Conservation (phyloP, 2,329 filamentous ascomycete genomes). For the Colletotrichum higginsianum region DNA sequence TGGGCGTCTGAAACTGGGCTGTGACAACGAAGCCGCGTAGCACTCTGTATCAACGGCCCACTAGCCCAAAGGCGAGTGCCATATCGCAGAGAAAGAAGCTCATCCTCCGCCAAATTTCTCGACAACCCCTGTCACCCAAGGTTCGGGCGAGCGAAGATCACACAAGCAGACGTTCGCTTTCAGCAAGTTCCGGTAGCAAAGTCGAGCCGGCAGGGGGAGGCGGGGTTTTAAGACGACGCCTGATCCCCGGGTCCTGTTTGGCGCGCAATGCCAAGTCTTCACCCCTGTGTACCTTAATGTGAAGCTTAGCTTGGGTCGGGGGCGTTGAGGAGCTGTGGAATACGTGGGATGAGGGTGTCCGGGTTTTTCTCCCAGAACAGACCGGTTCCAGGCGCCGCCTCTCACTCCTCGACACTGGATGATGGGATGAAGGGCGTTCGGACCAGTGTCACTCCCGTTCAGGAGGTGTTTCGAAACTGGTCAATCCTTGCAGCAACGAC, state of each 20-base stretch:
- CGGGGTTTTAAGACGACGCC: constrained; percentile 13
- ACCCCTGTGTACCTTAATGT: constrained; percentile 40
- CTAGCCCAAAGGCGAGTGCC: constrained; percentile 34
- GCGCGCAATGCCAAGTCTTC: constrained; percentile 34
- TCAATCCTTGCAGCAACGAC: constrained; percentile 24
- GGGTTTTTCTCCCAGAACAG: constrained; percentile 16
- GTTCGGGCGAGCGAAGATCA: constrained; percentile 37
- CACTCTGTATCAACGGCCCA: constrained; percentile 14
- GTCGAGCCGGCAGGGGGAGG: constrained; percentile 29
- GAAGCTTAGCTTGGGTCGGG: constrained; percentile 32
- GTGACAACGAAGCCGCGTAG: constrained; percentile 38
- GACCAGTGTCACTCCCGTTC: constrained; percentile 32
- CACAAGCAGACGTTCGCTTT: constrained; percentile 34
- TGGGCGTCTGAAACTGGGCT: constrained; percentile 39
- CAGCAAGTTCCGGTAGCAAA: constrained; percentile 41
- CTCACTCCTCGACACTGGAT: constrained; percentile 15
- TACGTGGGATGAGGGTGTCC: constrained; percentile 13
- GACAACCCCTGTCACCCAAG: constrained; percentile 11
- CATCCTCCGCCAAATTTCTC: neutral
- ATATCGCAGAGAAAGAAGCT: constrained; percentile 26
- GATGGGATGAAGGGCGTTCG: constrained; percentile 37
- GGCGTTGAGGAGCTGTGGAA: constrained; percentile 9
- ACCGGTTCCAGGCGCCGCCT: constrained; percentile 14
- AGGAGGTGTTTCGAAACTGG: constrained; percentile 41
- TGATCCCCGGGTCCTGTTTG: constrained; percentile 11